These are phyloP conservation scores for Sinapis alba DNA, from an alignment of 441 rosid species.

Conservation along the genomic window DNA sequence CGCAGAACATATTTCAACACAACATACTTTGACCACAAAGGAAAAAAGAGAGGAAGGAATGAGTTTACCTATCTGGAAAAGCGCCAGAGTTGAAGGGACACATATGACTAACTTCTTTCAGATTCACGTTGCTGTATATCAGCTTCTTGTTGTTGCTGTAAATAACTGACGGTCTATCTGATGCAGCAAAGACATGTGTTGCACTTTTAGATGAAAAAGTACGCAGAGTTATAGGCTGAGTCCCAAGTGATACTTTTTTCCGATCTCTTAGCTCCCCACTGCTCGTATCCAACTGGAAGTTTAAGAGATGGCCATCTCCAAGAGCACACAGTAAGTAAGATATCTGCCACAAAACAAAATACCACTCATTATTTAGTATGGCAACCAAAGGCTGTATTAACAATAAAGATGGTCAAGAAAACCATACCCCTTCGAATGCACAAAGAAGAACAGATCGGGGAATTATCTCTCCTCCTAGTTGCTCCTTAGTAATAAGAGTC, in stretches of 20 bases:
- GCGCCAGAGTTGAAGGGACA: slow-evolving; percentile 98
- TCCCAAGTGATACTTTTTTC: slow-evolving; percentile 95
- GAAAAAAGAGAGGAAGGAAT: slow-evolving; percentile 27
- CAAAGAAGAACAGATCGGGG: slow-evolving; percentile 96
- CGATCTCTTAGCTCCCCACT: slow-evolving; percentile 82
- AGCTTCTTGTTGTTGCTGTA: slow-evolving; percentile 94
- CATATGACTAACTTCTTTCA: slow-evolving; percentile 97
- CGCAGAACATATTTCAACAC: slow-evolving; percentile 30
- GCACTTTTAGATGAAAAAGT: slow-evolving; percentile 86
- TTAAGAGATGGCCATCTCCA: slow-evolving; percentile 88
- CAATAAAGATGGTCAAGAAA: slow-evolving; percentile 28
- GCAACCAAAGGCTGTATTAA: slow-evolving; percentile 6
- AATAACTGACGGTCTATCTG: slow-evolving; percentile 97
- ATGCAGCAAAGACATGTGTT: slow-evolving; percentile 89
- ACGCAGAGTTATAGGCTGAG: slow-evolving; percentile 90
- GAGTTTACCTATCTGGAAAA: slow-evolving; percentile 86
- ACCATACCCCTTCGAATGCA: slow-evolving; percentile 96
- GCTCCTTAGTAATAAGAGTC: slow-evolving; percentile 86
- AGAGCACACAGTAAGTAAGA: slow-evolving; percentile 89
- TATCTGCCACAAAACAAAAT: slow-evolving; percentile 48
- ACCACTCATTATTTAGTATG: not conserved
- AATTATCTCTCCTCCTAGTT: slow-evolving; percentile 95
- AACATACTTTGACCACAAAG: slow-evolving; percentile 51
- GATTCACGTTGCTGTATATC: slow-evolving; percentile 85
- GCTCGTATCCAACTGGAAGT: slow-evolving; percentile 77